Evolutionary conservation across 345 rosid genomes (phyloP), one percentile per base, ranked within the genome.

Genomic region (Arabis alpina): DNA sequence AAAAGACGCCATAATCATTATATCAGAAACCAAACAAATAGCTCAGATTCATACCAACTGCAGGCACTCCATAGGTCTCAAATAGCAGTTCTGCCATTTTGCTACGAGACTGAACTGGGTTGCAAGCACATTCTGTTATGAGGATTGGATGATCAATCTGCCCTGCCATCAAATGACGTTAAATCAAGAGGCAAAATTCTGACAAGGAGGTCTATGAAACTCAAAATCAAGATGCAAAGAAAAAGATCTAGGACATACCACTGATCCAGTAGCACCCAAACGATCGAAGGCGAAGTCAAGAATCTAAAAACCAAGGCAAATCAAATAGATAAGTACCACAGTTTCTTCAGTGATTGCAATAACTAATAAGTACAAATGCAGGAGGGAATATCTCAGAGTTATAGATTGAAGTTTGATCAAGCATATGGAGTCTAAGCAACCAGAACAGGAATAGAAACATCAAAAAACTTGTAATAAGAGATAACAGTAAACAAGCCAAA

Each of bases 21-120:
- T 68, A 19, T 27, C 32, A 28, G 37, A 68, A 13, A 55, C 42
- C 16, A 13, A 71, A 47, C 10, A 70, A 28, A 63, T 34, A 54
- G 66, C 25, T 34, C 42, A 27, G 60, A 52, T 40, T 61, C 72
- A 50, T 93, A 93, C 97, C 97, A 74, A 93, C 79, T 54, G 97
- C 82, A 80, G 97, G 99, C 81, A 91, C 96, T 64, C 99, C 99
- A 78, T 91, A 94, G 57, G 97, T 89, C 74, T 91, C 93, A 77
- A 89, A 94, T 45, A 94, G 93, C 64, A 94, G 92, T 81, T 94
- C 97, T 47, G 97, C 95, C 97, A 94, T 94, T 88, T 87, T 94
- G 81, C 96, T 80, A 43, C 99, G 95, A 50, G 96, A 94, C 10
- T 91, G 84, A 79, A 89, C 87, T 14, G 97, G 97, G 81, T 94